phyloP scores from a whole-genome alignment of 495 filamentous ascomycete species.

The Cercophora scortea region DNA sequence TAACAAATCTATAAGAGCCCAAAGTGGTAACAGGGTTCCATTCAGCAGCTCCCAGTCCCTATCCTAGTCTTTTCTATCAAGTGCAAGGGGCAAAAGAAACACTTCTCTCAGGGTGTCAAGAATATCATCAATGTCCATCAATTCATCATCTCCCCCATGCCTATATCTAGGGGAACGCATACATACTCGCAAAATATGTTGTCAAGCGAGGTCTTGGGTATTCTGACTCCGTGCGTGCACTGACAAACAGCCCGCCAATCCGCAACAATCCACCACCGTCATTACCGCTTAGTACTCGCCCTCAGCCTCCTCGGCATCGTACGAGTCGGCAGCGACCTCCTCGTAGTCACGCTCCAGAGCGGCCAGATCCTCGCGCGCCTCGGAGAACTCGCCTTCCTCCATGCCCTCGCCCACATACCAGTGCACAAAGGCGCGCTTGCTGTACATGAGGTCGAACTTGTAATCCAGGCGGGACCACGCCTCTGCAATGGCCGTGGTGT shows the following conservation, averaged over 20 bases:
- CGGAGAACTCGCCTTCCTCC: conserved; percentile 91
- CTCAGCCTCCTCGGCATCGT: conserved; percentile 54
- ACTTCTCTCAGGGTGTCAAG: too few relatives aligned
- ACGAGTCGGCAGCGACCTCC: conserved; percentile 72
- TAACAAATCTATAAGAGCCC: too few relatives aligned
- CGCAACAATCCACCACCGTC: background rate
- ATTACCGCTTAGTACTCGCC: conserved; percentile 57
- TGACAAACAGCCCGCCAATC: background rate
- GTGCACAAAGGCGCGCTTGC: conserved; percentile 89
- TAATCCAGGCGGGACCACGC: conserved; percentile 83
- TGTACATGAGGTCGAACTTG: conserved; percentile 97
- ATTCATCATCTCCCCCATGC: too few relatives aligned
- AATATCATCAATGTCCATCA: too few relatives aligned
- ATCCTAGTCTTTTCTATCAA: too few relatives aligned
- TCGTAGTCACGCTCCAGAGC: conserved; percentile 90
- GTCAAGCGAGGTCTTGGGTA: background rate
- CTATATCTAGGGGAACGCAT: too few relatives aligned
- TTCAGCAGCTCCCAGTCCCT: too few relatives aligned
- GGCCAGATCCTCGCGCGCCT: conserved; percentile 84
- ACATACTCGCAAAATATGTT: too few relatives aligned
- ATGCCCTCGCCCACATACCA: conserved; percentile 96
- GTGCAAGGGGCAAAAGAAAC: too few relatives aligned
- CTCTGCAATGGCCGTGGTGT: conserved; percentile 87
- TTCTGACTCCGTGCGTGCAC: conserved; percentile 3
- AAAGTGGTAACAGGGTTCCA: too few relatives aligned